Percentiles rank a stretch among this genome's conserved stretches.
phyloP scores from a whole-genome alignment of 768 basidiomycete genomes.

The Tylopilus sp. region DNA sequence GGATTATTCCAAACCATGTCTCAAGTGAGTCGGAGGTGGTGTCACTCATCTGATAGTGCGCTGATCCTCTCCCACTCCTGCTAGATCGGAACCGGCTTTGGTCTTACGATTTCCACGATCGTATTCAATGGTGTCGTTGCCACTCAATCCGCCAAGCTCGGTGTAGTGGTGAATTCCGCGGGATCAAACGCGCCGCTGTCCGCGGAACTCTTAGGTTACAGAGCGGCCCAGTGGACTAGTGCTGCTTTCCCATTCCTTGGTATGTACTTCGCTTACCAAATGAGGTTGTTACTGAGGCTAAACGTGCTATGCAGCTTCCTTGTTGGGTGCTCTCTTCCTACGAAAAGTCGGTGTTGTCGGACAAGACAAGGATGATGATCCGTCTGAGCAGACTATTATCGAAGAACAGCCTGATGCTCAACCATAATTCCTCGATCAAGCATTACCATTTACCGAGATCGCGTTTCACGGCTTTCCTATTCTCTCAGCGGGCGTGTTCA shows the following conservation, averaged over 20 bases:
- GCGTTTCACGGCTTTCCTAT: not conserved
- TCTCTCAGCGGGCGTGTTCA: not conserved
- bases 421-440: conserved; percentile 4
- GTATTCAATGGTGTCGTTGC: conserved; percentile 57
- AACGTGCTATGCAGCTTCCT: conserved; percentile 17
- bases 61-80: no score
- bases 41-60: no score
- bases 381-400: conserved; percentile 24
- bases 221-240: conserved; percentile 60
- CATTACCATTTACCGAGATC: not conserved
- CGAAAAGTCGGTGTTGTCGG: conserved; percentile 42
- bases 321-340: conserved; percentile 37
- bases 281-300: not conserved
- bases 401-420: conserved; percentile 1
- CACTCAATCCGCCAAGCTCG: conserved; percentile 29
- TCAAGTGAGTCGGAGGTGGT: no score
- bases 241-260: conserved; percentile 62
- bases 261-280: conserved; percentile 16
- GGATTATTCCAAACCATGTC: conserved; percentile 79
- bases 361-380: conserved; percentile 11
- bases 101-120: conserved; percentile 69
- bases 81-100: conserved; percentile 66
- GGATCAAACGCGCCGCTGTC: conserved; percentile 30
- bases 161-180: conserved; percentile 28
- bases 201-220: conserved; percentile 52